Conservation (phyloP, 352 stramenopile species). For the Saprolegnia parasitica region DNA sequence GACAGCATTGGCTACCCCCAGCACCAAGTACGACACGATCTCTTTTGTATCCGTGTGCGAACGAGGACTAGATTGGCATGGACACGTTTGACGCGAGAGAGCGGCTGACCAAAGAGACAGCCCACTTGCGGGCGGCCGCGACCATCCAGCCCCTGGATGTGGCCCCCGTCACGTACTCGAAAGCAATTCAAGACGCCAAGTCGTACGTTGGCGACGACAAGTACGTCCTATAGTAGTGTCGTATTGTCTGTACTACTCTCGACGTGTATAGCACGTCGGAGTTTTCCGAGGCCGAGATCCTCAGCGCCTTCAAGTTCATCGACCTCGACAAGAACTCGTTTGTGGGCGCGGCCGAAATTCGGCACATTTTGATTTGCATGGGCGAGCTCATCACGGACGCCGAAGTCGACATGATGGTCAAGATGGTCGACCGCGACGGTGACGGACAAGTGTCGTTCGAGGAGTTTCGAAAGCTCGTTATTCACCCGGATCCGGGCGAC, state of each 20-base stretch:
- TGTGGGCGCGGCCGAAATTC: conserved; percentile 88
- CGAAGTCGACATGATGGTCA: conserved; percentile 92
- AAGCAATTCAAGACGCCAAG: conserved; percentile 28
- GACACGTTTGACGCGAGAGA: conserved; percentile 69
- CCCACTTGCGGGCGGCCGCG: conserved; percentile 27
- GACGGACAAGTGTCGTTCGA: conserved; percentile 91
- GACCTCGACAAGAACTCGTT: conserved; percentile 93
- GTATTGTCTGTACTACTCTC: background rate
- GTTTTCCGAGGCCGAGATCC: conserved; percentile 91
- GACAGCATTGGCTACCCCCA: conserved; percentile 84
- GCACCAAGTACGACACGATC: conserved; percentile 47
- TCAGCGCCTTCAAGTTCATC: conserved; percentile 87
- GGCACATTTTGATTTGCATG: conserved; percentile 94
- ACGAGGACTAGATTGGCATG: conserved; percentile 42
- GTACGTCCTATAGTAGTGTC: conserved; percentile 26
- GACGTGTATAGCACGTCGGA: conserved; percentile 43
- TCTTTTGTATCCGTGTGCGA: background rate
- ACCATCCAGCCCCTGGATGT: conserved; percentile 34
- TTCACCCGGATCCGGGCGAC: conserved; percentile 84
- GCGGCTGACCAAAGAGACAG: conserved; percentile 60
- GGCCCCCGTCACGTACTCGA: conserved; percentile 32
- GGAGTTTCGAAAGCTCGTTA: conserved; percentile 86
- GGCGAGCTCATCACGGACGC: conserved; percentile 94
- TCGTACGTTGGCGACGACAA: conserved; percentile 30
- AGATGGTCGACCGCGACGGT: conserved; percentile 88